These are phyloP conservation scores for Podospora fimiseda DNA, from an alignment of 495 filamentous ascomycete species.

Conservation along the genomic window DNA sequence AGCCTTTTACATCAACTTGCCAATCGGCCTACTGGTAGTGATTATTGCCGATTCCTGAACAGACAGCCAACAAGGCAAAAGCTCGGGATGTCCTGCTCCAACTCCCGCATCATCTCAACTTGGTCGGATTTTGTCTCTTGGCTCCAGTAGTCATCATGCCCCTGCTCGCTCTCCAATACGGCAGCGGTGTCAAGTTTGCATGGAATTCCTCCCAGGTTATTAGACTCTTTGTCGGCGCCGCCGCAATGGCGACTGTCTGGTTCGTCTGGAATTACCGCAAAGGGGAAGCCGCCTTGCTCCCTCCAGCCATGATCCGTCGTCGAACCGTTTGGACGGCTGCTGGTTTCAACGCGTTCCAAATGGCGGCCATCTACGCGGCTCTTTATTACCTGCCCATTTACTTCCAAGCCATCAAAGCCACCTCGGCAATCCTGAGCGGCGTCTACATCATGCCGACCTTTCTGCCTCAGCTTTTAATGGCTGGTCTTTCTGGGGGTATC, in stretches of 20 bases:
- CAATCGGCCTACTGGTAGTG: constrained; percentile 55
- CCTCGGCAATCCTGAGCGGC: constrained; percentile 41
- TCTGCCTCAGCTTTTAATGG: constrained; percentile 26
- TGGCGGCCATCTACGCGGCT: constrained; percentile 50
- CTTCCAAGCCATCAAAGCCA: constrained; percentile 56
- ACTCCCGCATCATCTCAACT: constrained; percentile 49
- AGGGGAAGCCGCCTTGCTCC: constrained; percentile 62
- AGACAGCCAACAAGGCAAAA: constrained; percentile 35
- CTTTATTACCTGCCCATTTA: constrained; percentile 57
- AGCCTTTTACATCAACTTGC: constrained; percentile 65
- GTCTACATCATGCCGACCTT: constrained; percentile 43
- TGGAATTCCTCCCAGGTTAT: constrained; percentile 61
- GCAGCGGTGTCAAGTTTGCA: constrained; percentile 55
- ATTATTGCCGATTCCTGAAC: constrained; percentile 46
- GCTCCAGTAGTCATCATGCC: constrained; percentile 62
- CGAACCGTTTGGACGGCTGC: constrained; percentile 51
- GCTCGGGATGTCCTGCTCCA: constrained; percentile 38
- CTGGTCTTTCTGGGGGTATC: constrained; percentile 47
- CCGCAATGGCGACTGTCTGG: constrained; percentile 53
- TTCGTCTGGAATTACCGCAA: constrained; percentile 51
- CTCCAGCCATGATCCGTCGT: constrained; percentile 57
- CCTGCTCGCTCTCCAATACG: constrained; percentile 73
- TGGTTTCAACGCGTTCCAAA: constrained; percentile 42
- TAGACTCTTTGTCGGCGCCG: constrained; percentile 57
- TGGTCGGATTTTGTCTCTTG: constrained; percentile 56